Evolutionary conservation across 495 filamentous ascomycete species (phyloP), one percentile per base, ranked within the genome.

Genomic region (Geopyxis carbonaria): DNA sequence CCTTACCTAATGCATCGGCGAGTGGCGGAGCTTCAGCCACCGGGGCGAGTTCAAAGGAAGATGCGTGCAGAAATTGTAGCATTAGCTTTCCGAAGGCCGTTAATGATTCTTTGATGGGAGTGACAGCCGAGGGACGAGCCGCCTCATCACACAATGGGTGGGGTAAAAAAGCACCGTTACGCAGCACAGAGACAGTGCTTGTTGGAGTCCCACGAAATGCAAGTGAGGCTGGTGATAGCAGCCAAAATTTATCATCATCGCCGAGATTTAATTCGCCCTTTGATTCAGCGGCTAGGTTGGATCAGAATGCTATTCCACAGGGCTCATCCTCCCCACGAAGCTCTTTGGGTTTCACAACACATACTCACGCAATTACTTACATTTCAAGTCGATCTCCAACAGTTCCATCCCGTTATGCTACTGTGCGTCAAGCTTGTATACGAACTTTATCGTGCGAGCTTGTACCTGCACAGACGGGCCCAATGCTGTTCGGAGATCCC

Each of bases 371-470:
- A 28, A 60, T 91, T 25, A 83, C 82, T 55, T 93, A 89, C 55
- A 75, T 85, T 25, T 86, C 86, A 1, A 82, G 80, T 1, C 76
- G 80, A 46, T 80, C 81, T 21, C 80, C 86, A 5, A 63, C 77
- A 0, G 69, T 74, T n/a, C 69, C 79, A 9, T 61, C 64, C 3
- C 77, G 78, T n/a, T 93, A 83, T 57, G 78, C 85, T 14, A 70
- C 86, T 19, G 68, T 93, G 22, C 79, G 87, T 32, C 75, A 80
- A 34, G 82, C 82, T 5, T 87, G 78, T 42, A 71, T 94, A 45
- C 79, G 84, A 40, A 85, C 86, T 0, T 66, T 93, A 14, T 87
- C 80, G 27, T 77, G 79, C 45, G 86, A 94, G 51, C 75, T 75
- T 2, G 72, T 92, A 1, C 86, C 87, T 3, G 77, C 76, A 11